Base-by-base conservation (phyloP, 2,329 filamentous ascomycete genomes). In the Colletotrichum sp. region DNA sequence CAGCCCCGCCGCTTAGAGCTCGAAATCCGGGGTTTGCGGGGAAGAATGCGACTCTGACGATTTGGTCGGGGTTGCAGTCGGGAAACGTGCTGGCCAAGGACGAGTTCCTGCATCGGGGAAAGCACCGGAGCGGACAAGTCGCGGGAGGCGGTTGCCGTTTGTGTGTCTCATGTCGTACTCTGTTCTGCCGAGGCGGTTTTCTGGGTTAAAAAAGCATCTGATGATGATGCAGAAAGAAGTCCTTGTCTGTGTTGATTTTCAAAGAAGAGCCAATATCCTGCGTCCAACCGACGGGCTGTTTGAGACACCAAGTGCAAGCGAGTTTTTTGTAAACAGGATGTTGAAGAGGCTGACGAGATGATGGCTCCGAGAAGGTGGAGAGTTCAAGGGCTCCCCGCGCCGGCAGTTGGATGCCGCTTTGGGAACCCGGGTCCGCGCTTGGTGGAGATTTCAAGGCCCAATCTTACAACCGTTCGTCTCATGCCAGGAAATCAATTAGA, bases 21-120 rank as follows among this genome's bases (percentile, higher is more conserved):
- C 31, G 36, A 69, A 72, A 72, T 69, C 66, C 58, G 70, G 70
- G 70, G 70, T 38, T 69, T 72, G 66, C 47, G 70, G 66, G 68
- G 66, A 36, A 51, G 24, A 43, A 38, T 64, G 29, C 27, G 29
- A 59, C 33, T 24, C 43, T 33, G 11, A 43, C 21, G 27, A 36
- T n/a, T 36, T 13, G 33, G 15, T 33, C 27, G 51, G 36, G 70
- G 70, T 73, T 70, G 31, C 58, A 70, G 34, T 73, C 69, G 51
- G 66, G 69, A 59, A 33, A 33, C 21, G 51, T 33, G 36, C 13
- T 67, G 63, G 57, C 55, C 63, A 71, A 71, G 63, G 24, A 67
- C 18, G 69, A 65, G 70, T 73, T 64, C 58, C 66, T 72, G 58
- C 70, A 72, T 72, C 47, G 47, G 66, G 58, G 24, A n/a, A 64